Percentiles rank a stretch among this genome's conserved stretches.
These are phyloP conservation scores for Mortierella polycephala DNA, from an alignment of 371 early-diverging fungal genomes.

Conservation along the genomic window DNA sequence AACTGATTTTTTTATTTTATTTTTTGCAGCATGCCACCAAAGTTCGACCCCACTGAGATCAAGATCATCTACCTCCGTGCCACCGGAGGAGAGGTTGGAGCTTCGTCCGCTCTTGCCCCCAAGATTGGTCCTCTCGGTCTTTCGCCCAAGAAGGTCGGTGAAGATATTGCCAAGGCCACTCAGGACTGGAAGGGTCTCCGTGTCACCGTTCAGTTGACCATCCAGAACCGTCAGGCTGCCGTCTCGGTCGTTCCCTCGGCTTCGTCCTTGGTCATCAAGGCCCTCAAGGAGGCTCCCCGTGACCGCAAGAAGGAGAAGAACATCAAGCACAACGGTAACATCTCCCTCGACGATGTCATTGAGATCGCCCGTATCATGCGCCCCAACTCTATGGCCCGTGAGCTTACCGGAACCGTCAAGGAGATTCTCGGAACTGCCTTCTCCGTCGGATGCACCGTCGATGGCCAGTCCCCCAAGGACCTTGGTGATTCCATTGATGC, in stretches of 20 bases:
- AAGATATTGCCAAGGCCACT: conserved; percentile 99
- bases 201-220: conserved; percentile 98
- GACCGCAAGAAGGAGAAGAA: conserved; percentile 99
- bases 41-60: conserved; percentile 90
- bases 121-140: conserved; percentile 99
- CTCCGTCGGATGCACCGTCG: conserved; percentile 98
- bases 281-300: conserved; percentile 98
- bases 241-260: conserved; percentile 98
- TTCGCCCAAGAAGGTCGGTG: conserved; percentile 99
- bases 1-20: too few species aligned
- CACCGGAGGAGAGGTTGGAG: conserved; percentile 99
- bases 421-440: conserved; percentile 98
- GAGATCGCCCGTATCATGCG: conserved; percentile 98
- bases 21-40: conserved; percentile 73
- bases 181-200: conserved; percentile 99
- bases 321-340: conserved; percentile 96
- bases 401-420: conserved; percentile 95
- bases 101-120: conserved; percentile 98
- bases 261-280: conserved; percentile 98
- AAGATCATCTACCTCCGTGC: conserved; percentile 95
- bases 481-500: conserved; percentile 74
- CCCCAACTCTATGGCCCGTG: conserved; percentile 83
- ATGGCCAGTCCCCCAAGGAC: conserved; percentile 91
- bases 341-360: conserved; percentile 91
- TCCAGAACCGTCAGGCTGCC: conserved; percentile 99